Conservation (phyloP, 1,139 yeast genomes). For the Scheffersomyces illinoinensis region DNA sequence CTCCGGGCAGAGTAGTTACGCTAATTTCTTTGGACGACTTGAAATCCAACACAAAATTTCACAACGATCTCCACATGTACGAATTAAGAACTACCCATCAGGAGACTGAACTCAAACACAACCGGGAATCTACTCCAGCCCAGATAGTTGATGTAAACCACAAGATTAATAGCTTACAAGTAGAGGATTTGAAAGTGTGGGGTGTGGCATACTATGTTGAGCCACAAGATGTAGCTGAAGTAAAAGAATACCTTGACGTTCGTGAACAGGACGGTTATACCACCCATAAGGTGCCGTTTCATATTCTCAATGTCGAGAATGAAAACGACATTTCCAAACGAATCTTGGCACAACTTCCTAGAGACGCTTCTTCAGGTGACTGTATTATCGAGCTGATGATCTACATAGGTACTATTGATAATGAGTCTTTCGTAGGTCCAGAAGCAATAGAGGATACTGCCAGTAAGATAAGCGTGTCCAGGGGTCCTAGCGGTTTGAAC, state of each 20-base stretch:
- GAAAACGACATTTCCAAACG: conserved; percentile 5
- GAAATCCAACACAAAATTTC: conserved; percentile 36
- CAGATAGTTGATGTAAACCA: conserved; percentile 7
- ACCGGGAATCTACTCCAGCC: conserved; percentile 1
- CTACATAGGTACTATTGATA: conserved; percentile 81
- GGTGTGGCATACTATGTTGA: conserved; percentile 88
- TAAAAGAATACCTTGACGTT: conserved; percentile 67
- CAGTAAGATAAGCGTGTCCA: conserved; percentile 48
- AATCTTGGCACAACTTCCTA: conserved; percentile 14
- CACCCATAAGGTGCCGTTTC: conserved; percentile 67
- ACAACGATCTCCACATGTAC: conserved; percentile 45
- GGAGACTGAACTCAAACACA: conserved; percentile 10
- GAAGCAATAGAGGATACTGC: conserved; percentile 65
- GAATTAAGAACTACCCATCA: conserved; percentile 26
- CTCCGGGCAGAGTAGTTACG: conserved; percentile 88
- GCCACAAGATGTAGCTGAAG: conserved; percentile 59
- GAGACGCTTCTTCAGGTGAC: conserved; percentile 32
- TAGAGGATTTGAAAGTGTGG: conserved; percentile 60
- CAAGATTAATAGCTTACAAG: conserved; percentile 23
- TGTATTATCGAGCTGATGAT: conserved; percentile 59
- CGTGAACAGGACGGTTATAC: conserved; percentile 91
- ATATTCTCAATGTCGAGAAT: conserved; percentile 36
- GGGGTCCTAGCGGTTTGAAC: conserved; percentile 85
- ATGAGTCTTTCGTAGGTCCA: conserved; percentile 84
- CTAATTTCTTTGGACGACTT: conserved; percentile 62